Conservation (phyloP, 2,329 filamentous ascomycete genomes). For the Sporothrix brunneoviolacea region DNA sequence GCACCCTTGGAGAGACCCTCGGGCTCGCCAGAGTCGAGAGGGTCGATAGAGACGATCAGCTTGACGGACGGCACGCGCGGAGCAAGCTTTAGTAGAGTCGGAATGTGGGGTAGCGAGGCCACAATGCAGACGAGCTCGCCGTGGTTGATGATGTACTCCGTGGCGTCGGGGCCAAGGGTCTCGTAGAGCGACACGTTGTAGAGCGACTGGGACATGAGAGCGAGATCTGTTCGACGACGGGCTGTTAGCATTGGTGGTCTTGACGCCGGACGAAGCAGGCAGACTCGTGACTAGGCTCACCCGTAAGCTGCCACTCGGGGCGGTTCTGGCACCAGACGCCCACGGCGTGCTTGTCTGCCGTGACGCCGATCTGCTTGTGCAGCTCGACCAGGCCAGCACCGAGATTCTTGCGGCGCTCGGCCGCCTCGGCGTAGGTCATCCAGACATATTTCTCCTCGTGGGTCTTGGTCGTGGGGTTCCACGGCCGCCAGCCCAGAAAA, state of each 20-base stretch:
- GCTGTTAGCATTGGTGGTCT: too few relatives aligned
- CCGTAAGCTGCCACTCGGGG: constrained; percentile 81
- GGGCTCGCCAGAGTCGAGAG: constrained; percentile 71
- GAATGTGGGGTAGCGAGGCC: constrained; percentile 73
- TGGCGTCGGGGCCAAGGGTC: constrained; percentile 83
- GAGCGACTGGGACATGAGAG: constrained; percentile 76
- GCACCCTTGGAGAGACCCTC: constrained; percentile 71
- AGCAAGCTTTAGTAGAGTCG: constrained; percentile 70
- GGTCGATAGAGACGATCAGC: constrained; percentile 79
- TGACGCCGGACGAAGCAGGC: too few relatives aligned
- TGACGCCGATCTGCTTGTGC: constrained; percentile 65
- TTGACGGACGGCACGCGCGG: constrained; percentile 74
- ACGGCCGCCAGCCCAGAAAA: constrained; percentile 76
- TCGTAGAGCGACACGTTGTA: constrained; percentile 94
- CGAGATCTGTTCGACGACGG: too few relatives aligned
- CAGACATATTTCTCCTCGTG: constrained; percentile 73
- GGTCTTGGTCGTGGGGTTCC: constrained; percentile 65
- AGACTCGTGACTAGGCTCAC: too few relatives aligned
- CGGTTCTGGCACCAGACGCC: constrained; percentile 84
- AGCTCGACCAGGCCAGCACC: constrained; percentile 81
- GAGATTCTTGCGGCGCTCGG: constrained; percentile 71
- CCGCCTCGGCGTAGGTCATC: constrained; percentile 76
- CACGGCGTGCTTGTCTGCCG: constrained; percentile 61
- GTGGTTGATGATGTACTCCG: constrained; percentile 95
- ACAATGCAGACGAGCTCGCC: constrained; percentile 68